A percentile compares a stretch with the other conserved stretches of the same genome.
phyloP scores from a whole-genome alignment of 441 rosid species.

The Pelargonium australe region DNA sequence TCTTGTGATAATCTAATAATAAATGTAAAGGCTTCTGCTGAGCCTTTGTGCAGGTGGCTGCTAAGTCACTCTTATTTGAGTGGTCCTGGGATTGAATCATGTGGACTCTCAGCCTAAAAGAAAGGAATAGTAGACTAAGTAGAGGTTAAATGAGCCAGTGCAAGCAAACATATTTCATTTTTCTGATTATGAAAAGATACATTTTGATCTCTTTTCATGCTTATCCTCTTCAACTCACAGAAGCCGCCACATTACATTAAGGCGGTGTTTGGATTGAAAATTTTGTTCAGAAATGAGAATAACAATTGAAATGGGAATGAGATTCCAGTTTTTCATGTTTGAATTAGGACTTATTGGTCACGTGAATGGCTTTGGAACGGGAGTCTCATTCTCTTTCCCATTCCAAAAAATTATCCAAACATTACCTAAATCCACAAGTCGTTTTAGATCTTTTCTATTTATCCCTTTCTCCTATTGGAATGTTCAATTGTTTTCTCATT shows the following conservation, averaged over 20 bases:
- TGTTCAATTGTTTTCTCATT: neutral
- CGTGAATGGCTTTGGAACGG: too few species aligned
- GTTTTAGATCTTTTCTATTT: neutral
- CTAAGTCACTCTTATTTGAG: too few species aligned
- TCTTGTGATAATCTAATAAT: neutral
- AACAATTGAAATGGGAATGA: too few species aligned
- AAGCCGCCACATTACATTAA: neutral
- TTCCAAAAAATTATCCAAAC: too few species aligned
- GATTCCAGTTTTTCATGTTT: too few species aligned
- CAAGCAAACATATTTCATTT: neutral
- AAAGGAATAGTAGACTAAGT: neutral
- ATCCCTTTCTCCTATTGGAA: neutral
- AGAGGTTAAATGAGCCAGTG: neutral
- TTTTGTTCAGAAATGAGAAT: too few species aligned
- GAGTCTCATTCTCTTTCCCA: too few species aligned
- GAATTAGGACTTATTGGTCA: too few species aligned
- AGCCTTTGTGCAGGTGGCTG: too few species aligned
- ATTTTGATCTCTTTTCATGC: neutral
- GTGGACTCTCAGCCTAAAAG: too few species aligned
- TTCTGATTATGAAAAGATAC: neutral
- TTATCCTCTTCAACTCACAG: slow-evolving; percentile 1
- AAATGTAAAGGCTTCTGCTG: neutral
- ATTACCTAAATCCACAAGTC: neutral
- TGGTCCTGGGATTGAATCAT: too few species aligned
- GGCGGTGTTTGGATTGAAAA: too few species aligned